Percentiles rank a stretch among this genome's conserved stretches.
These are phyloP conservation scores for Ceratocystis huliohia DNA, from an alignment of 2,329 filamentous ascomycete species.

Conservation along the genomic window DNA sequence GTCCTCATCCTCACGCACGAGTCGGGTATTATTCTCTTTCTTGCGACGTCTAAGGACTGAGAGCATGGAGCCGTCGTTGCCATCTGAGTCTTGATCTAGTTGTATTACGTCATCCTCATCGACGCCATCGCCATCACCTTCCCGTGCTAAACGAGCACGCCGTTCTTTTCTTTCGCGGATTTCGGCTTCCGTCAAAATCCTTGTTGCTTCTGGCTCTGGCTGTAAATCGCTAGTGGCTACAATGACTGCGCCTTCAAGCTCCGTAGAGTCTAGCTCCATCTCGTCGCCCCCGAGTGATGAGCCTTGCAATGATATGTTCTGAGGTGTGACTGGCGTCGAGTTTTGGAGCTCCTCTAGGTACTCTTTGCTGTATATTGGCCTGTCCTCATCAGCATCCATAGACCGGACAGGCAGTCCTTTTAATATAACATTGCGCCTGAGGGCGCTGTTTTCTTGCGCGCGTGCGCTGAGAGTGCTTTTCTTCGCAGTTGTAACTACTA, in stretches of 20 bases:
- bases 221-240: constrained; percentile 38
- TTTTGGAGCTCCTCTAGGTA: constrained; percentile 75
- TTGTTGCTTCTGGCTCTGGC: constrained; percentile 28
- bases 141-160: constrained; percentile 63
- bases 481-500: constrained; percentile 46
- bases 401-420: constrained; percentile 44
- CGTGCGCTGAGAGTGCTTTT: constrained; percentile 53
- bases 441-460: constrained; percentile 54
- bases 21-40: constrained; percentile 57
- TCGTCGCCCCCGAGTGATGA: constrained; percentile 33
- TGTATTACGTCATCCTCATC: constrained; percentile 41
- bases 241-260: constrained; percentile 51
- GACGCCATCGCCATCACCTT: constrained; percentile 40
- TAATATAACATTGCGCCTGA: constrained; percentile 39
- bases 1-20: constrained; percentile 80
- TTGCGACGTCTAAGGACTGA: constrained; percentile 27
- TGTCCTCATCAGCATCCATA: constrained; percentile 48
- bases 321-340: constrained; percentile 73
- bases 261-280: constrained; percentile 46
- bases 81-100: constrained; percentile 38
- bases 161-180: constrained; percentile 86
- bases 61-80: constrained; percentile 26
- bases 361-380: constrained; percentile 74
- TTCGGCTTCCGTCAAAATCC: constrained; percentile 69
- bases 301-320: constrained; percentile 39